Evolutionary conservation across 75 land plant genomes (phyloP), one percentile per base, ranked within the genome.

Genomic region (Isoetes taiwanensis): DNA sequence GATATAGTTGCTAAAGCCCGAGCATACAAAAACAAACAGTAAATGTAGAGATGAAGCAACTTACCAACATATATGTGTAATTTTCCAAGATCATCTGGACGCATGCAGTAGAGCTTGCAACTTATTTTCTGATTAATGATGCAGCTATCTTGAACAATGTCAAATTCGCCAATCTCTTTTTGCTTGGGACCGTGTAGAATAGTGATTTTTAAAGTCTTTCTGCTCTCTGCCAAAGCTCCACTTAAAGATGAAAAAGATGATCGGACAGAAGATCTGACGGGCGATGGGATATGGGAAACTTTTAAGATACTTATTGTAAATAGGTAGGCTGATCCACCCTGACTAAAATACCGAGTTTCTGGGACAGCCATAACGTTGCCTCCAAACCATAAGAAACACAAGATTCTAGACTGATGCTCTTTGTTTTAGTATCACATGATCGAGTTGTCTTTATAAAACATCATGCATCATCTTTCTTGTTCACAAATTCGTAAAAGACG

Each of bases 131-230:
- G 50, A n/a, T 46, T 23, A n/a, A 46, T 46, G 19, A 46, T 16
- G 50, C 50, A 46, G 21, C 23, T 23, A 23, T 46, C 50, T 16
- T 46, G 50, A 6, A 46, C 50, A n/a, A 46, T 46, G 19, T 46
- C 50, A 23, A 46, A 46, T 16, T 46, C 50, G 50, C 50, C 50
- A 19, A 46, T 16, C 16, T 46, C 50, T 23, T 46, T 46, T 23
- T 46, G 50, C 50, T 46, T 46, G 50, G 50, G 25, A 6, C 50
- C 50, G 25, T 46, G 50, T 8, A 46, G 50, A 23, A 46, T 23
- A 3, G 50, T 46, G 50, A 46, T 46, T n/a, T 46, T 46, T 16
- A 46, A 19, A 23, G 21, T 46, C n/a, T 23, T 46, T 23, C n/a
- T 46, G 19, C 8, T n/a, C 50, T 6, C 16, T 3, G 19, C 50